Percentiles rank a stretch among this genome's conserved stretches.
Evolutionary conservation across 495 filamentous ascomycete genomes (phyloP).

Genomic region (Trichoderma orchidacearum): DNA sequence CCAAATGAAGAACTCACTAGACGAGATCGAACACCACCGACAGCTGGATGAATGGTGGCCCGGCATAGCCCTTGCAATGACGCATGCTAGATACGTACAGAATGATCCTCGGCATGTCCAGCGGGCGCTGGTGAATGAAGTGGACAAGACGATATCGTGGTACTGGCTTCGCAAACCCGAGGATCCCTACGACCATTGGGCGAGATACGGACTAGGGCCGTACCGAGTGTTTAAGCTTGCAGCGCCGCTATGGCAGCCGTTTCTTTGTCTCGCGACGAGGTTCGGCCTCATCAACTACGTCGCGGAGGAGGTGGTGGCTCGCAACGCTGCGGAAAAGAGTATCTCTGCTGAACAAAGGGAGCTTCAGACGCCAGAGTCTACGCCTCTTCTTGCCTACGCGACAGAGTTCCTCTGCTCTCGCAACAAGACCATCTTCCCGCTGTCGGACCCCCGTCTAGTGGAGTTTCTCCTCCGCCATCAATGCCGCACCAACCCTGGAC

Average conservation of each 20-base stretch:
- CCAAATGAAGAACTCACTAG: constrained; percentile 7
- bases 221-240: constrained; percentile 6
- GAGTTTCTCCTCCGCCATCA: not conserved
- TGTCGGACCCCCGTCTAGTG: not conserved
- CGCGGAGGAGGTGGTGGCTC: not conserved
- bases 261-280: constrained; percentile 6
- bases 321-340: not conserved
- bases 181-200: constrained; percentile 7
- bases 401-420: constrained; percentile 6
- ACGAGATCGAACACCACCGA: constrained; percentile 7
- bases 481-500: not conserved
- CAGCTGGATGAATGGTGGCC: constrained; percentile 9
- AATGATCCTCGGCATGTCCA: not conserved
- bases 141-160: constrained; percentile 7
- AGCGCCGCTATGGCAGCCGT: constrained; percentile 3
- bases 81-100: constrained; percentile 4
- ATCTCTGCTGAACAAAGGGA: not conserved
- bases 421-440: constrained; percentile 5
- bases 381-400: constrained; percentile 6
- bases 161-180: constrained; percentile 4
- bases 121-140: constrained; percentile 4
- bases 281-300: constrained; percentile 7
- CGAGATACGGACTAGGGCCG: constrained; percentile 1
- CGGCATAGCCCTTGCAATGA: constrained; percentile 7
- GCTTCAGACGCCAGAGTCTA: not conserved